Conservation (phyloP, 1,284 basidiomycete genomes). For the Vanrija humicola region DNA sequence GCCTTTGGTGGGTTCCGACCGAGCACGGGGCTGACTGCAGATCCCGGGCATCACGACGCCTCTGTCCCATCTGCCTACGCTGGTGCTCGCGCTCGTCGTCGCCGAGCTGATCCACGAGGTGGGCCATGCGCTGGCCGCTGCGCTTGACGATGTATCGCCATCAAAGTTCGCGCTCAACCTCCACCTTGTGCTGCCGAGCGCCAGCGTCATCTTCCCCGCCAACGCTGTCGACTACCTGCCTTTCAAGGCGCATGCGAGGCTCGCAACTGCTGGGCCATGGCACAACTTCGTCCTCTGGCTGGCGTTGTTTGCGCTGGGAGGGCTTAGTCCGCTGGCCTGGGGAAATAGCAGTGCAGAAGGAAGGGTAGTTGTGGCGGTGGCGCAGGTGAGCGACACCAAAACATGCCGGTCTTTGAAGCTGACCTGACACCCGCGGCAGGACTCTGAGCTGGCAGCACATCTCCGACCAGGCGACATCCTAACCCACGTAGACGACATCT, state of each 20-base stretch:
- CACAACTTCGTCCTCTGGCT: constrained; percentile 41
- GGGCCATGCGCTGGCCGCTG: constrained; percentile 42
- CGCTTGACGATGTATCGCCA: constrained; percentile 37
- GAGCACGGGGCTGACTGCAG: constrained; percentile 17
- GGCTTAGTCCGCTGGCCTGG: constrained; percentile 27
- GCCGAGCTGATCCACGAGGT: constrained; percentile 46
- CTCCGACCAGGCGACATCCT: constrained; percentile 31
- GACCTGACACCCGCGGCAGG: background rate
- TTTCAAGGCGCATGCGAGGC: constrained; percentile 32
- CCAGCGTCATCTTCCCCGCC: constrained; percentile 36
- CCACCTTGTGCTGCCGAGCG: constrained; percentile 35
- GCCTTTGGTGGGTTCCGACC: constrained; percentile 27
- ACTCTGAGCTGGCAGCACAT: constrained; percentile 8
- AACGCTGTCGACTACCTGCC: constrained; percentile 26
- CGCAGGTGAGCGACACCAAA: constrained; percentile 18
- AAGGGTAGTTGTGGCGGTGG: constrained; percentile 26
- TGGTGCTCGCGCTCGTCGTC: constrained; percentile 36
- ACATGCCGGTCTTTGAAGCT: background rate
- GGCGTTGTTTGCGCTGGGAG: constrained; percentile 3
- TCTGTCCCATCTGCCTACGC: constrained; percentile 37
- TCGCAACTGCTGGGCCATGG: constrained; percentile 42
- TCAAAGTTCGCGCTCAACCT: constrained; percentile 31
- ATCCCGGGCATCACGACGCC: constrained; percentile 47
- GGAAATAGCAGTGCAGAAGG: constrained; percentile 22
- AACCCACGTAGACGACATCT: constrained; percentile 39